A percentile compares a stretch with the other conserved stretches of the same genome.
These are phyloP conservation scores for Wolfiporia cocos DNA, from an alignment of 1,284 basidiomycete genomes.

Conservation along the genomic window DNA sequence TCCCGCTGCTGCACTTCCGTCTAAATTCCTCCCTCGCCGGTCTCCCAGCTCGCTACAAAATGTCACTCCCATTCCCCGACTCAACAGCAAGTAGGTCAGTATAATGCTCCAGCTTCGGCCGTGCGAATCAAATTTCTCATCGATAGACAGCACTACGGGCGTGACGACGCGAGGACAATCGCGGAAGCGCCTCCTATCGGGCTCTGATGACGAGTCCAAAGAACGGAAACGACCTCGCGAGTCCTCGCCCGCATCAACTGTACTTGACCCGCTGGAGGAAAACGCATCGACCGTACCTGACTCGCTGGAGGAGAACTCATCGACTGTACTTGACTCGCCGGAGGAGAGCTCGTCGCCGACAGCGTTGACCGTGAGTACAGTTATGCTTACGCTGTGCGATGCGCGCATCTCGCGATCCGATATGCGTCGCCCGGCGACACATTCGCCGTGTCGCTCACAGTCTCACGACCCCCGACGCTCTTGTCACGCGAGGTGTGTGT, in stretches of 20 bases:
- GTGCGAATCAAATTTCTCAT: too few species aligned
- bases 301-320: too few species aligned
- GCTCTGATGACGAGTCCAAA: background rate
- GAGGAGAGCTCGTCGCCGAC: too few species aligned
- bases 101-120: background rate
- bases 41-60: too few species aligned
- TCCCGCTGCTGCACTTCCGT: conserved; percentile 1
- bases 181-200: background rate
- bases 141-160: background rate
- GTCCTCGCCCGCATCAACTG: background rate
- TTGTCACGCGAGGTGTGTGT: too few species aligned
- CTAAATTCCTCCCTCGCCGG: background rate
- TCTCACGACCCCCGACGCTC: too few species aligned
- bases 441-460: too few species aligned
- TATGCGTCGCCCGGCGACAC: too few species aligned
- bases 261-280: background rate
- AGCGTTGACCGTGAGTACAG: too few species aligned
- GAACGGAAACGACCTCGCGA: background rate
- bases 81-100: conserved; percentile 3
- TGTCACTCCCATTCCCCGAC: conserved; percentile 1
- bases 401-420: background rate
- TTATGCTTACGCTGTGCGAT: background rate
- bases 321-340: too few species aligned
- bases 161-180: conserved; percentile 3
- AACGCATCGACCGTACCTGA: background rate